Percentiles rank a stretch among this genome's conserved stretches.
Evolutionary conservation across 768 basidiomycete species (phyloP).

Genomic region (Auricularia sp.): DNA sequence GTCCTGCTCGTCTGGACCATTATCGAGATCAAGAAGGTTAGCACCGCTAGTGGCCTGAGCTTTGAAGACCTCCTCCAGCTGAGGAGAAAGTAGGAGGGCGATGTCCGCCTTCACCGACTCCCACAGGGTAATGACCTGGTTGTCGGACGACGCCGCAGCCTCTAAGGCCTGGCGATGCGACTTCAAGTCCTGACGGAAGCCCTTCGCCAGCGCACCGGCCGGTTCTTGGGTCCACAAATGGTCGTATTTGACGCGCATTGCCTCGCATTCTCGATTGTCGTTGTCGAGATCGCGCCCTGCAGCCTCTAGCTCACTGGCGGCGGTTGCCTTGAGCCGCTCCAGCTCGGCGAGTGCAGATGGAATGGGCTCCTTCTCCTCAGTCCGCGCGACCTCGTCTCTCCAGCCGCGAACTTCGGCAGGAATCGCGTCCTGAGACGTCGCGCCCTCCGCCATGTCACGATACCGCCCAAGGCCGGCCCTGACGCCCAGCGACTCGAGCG

Average conservation of each 20-base stretch:
- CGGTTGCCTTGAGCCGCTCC: conserved; percentile 45
- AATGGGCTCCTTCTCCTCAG: conserved; percentile 63
- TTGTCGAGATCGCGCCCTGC: conserved; percentile 60
- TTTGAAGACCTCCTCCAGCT: conserved; percentile 54
- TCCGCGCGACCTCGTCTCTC: conserved; percentile 60
- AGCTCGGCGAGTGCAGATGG: conserved; percentile 53
- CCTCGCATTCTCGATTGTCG: conserved; percentile 83
- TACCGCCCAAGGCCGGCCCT: conserved; percentile 60
- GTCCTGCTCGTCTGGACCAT: conserved; percentile 53
- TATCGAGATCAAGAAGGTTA: conserved; percentile 66
- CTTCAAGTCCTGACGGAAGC: conserved; percentile 69
- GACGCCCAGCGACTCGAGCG: conserved; percentile 73
- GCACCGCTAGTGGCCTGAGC: conserved; percentile 18
- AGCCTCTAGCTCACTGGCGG: conserved; percentile 50
- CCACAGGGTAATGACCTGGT: conserved; percentile 68
- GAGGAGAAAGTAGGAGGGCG: conserved; percentile 44
- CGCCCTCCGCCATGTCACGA: conserved; percentile 59
- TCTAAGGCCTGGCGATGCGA: conserved; percentile 60
- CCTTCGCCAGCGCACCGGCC: conserved; percentile 60
- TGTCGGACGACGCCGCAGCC: conserved; percentile 69
- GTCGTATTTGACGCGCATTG: conserved; percentile 77
- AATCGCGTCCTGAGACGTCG: conserved; percentile 47
- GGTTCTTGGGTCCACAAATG: conserved; percentile 84
- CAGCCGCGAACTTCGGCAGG: conserved; percentile 62
- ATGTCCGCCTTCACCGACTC: conserved; percentile 58